Base-by-base conservation (phyloP, 169 alveolate species). In the Babesia bovis region DNA sequence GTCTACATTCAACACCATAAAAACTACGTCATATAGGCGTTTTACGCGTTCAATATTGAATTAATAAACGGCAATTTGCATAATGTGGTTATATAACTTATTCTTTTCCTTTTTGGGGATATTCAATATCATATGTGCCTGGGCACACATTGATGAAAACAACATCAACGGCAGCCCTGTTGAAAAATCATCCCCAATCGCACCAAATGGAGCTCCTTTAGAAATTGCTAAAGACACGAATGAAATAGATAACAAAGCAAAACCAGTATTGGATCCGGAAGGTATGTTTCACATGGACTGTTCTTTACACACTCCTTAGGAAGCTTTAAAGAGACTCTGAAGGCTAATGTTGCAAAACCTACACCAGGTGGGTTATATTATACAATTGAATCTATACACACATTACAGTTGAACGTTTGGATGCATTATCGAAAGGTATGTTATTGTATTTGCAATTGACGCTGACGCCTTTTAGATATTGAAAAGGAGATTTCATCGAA, bases 361-460 rank as follows among this genome's bases (percentile, higher is more conserved):
- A 51, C 78, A 1, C 78, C 78, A 19, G 5, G 82, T 55, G 32
- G 28, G 59, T 57, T 38, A 60, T 47, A 0, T 36, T 12, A 25
- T 17, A 0, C 10, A 25, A 3, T 0, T 4, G 0, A 17, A 13
- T n/a, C 15, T 35, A 0, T 28, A 55, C 2, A 59, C 41, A 13
- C 10, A 15, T 10, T 40, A 28, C 72, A 78, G 82, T 68, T 9
- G 81, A 78, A n/a, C 71, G 73, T n/a, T 45, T 78, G 36, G 72
- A 78, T 32, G 82, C 66, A 60, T 38, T 78, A 52, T 66, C 82
- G 13, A 66, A 69, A 32, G 86, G 82, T 78, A 26, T 17, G 58
- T 63, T 32, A 6, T 9, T 17, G 6, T 30, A 35, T 28, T 23
- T 1, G 30, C 19, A 19, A 15, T 23, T 50, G 12, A 12, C 41